phyloP scores from a whole-genome alignment of 768 basidiomycete genomes.

The Boletellus sp. region DNA sequence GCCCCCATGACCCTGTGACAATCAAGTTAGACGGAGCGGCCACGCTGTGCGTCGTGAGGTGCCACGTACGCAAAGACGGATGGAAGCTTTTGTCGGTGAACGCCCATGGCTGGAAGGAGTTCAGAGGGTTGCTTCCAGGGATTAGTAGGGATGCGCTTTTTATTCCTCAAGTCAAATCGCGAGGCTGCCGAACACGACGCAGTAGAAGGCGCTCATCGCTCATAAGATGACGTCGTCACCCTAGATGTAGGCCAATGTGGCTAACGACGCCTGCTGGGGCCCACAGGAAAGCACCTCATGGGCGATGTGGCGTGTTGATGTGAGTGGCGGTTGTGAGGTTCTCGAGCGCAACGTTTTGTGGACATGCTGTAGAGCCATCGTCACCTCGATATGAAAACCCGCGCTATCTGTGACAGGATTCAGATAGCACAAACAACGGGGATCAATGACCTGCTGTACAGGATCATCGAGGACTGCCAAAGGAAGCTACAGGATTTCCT shows the following conservation, averaged over 20 bases:
- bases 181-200: not conserved
- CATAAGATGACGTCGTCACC: not conserved
- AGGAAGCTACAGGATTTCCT: too few relatives aligned
- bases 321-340: not conserved
- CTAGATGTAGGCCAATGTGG: not conserved
- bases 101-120: not conserved
- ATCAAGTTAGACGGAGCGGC: not conserved
- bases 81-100: not conserved
- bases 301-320: not conserved
- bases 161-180: not conserved
- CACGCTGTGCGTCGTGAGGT: not conserved
- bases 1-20: conserved; percentile 7
- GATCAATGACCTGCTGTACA: too few relatives aligned
- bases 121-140: not conserved
- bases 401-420: not conserved
- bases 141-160: not conserved
- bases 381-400: not conserved
- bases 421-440: not conserved
- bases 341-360: not conserved
- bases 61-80: conserved; percentile 4
- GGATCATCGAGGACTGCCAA: too few relatives aligned
- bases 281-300: not conserved
- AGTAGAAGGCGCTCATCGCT: not conserved
- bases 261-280: too few relatives aligned
- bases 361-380: not conserved